Conservation (phyloP, 441 rosid genomes). For the Bocquillonia castaneifolia region DNA sequence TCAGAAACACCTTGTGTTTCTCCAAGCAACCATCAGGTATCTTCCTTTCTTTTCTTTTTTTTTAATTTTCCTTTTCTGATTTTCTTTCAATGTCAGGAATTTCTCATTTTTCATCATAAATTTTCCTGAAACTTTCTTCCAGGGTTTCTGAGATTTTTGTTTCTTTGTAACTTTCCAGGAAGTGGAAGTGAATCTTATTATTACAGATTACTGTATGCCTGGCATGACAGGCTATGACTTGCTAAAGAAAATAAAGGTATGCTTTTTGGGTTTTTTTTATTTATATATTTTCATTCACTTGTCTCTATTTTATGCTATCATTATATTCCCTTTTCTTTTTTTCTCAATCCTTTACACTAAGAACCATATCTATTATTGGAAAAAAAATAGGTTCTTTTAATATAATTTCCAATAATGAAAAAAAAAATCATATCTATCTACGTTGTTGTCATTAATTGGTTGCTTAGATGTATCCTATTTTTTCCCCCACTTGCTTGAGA, state of each 20-base stretch:
- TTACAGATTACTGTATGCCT: constrained; percentile 89
- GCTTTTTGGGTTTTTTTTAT: constrained; percentile 15
- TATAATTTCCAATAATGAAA: not conserved
- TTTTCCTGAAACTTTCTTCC: not conserved
- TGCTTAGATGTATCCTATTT: constrained; percentile 9
- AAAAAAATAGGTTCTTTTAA: constrained; percentile 10
- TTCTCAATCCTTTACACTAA: constrained; percentile 4
- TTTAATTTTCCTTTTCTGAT: not conserved
- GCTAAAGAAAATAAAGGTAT: constrained; percentile 67
- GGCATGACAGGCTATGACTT: constrained; percentile 91
- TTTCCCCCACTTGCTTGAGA: constrained; percentile 29
- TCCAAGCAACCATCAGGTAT: constrained; percentile 38
- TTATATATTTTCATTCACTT: not conserved
- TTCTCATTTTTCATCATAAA: not conserved
- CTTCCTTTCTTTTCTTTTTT: not conserved
- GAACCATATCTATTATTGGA: constrained; percentile 27
- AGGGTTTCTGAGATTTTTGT: constrained; percentile 9
- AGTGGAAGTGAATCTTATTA: constrained; percentile 56
- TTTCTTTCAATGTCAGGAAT: constrained; percentile 8
- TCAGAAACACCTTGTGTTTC: constrained; percentile 28
- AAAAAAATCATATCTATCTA: not conserved
- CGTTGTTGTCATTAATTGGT: not conserved
- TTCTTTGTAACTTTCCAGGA: constrained; percentile 34
- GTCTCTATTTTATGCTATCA: constrained; percentile 19
- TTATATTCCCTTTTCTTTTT: constrained; percentile 10